Evolutionary conservation across 495 filamentous ascomycete species (phyloP).

Genomic region (Rhizodiscina lignyota): DNA sequence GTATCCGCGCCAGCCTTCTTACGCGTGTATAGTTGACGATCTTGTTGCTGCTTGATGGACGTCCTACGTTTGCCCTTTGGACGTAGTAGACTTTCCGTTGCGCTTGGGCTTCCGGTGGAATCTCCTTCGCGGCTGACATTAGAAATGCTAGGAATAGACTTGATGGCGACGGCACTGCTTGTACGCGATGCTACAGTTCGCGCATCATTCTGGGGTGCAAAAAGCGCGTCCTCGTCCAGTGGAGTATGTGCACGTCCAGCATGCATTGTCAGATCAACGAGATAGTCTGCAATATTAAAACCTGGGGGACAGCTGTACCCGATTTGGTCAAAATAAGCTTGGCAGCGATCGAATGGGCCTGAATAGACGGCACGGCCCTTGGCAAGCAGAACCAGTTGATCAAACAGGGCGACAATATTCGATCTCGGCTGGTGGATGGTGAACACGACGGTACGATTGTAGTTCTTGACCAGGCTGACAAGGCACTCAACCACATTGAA

Average conservation of each 20-base stretch:
- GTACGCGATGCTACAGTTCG: constrained; percentile 67
- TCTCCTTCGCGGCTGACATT: constrained; percentile 41
- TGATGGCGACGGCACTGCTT: constrained; percentile 81
- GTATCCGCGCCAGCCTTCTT: constrained; percentile 45
- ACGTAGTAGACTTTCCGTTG: constrained; percentile 33
- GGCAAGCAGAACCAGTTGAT: constrained; percentile 78
- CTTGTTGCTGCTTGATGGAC: constrained; percentile 68
- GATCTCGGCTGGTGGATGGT: constrained; percentile 98
- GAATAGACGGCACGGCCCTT: constrained; percentile 86
- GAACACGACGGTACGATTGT: constrained; percentile 92
- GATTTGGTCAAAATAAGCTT: constrained; percentile 79
- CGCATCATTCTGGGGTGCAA: constrained; percentile 23
- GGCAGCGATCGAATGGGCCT: constrained; percentile 74
- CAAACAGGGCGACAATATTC: constrained; percentile 98
- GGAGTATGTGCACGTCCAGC: constrained; percentile 42
- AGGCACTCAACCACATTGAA: constrained; percentile 96
- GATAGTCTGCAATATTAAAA: constrained; percentile 96
- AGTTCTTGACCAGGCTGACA: constrained; percentile 85
- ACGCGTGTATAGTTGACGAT: constrained; percentile 77
- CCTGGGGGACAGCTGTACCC: constrained; percentile 88
- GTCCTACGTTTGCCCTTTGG: constrained; percentile 51
- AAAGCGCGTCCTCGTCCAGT: constrained; percentile 36
- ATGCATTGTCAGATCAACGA: constrained; percentile 97
- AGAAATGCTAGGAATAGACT: constrained; percentile 72
- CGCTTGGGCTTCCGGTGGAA: constrained; percentile 32